phyloP scores from a whole-genome alignment of 176 grass and related monocot species.

The Aegilops umbellulata region DNA sequence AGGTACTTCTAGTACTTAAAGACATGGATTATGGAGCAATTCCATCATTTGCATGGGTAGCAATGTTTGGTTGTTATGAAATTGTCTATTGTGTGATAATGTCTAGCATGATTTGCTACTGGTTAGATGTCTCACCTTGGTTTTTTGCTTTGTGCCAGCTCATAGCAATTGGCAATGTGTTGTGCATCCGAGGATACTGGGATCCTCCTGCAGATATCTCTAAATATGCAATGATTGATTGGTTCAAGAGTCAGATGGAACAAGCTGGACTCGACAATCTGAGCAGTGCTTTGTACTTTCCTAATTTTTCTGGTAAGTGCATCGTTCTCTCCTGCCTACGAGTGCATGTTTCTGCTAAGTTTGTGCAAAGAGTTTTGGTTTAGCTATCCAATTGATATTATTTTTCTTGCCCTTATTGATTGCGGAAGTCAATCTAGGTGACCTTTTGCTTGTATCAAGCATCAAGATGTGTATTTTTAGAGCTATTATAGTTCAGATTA shows the following conservation, averaged over 20 bases:
- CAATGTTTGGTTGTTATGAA: not conserved
- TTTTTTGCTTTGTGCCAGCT: conserved; percentile 41
- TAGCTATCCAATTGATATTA: not conserved
- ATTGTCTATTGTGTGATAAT: not conserved
- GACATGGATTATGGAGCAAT: not conserved
- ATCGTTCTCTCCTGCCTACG: not conserved
- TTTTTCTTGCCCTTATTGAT: not conserved
- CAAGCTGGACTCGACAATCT: conserved; percentile 57
- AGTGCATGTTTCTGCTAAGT: not conserved
- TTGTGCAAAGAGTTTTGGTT: conserved; percentile 11
- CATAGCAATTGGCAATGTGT: conserved; percentile 53
- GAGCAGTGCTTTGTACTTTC: conserved; percentile 59
- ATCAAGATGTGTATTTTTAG: not conserved
- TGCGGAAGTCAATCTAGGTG: not conserved
- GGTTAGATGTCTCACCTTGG: conserved; percentile 1
- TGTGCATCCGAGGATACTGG: conserved; percentile 90
- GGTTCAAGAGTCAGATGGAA: conserved; percentile 69
- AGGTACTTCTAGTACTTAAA: not conserved
- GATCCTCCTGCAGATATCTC: conserved; percentile 62
- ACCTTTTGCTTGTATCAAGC: not conserved
- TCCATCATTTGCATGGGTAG: not conserved
- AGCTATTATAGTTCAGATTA: not conserved
- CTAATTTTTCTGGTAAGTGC: conserved; percentile 52
- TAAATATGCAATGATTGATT: conserved; percentile 50
- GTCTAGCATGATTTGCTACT: not conserved